Evolutionary conservation across 139 green algal species (phyloP), one percentile per base, ranked within the genome.

Genomic region (Mesotaenium endlicherianum): DNA sequence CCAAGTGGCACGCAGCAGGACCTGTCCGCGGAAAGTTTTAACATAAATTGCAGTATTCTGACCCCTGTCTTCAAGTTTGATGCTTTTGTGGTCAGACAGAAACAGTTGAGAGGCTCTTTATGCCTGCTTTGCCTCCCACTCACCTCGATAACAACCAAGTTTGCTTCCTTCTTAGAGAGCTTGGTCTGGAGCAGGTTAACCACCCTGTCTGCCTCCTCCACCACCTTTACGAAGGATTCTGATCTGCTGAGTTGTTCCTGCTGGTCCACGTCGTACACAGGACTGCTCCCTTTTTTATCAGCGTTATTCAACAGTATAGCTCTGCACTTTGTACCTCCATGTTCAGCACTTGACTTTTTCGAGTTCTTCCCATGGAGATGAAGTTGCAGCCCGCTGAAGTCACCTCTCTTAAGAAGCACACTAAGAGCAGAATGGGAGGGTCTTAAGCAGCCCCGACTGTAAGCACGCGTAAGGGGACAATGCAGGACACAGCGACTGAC

Each of bases 121-220:
- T 50, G 34, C 39, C 17, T 31, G 31, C 30, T 58, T 17, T 0
- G 67, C 50, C 26, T 34, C 50, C 50, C 50, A 64, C 20, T 64
- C 20, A 64, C 26, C 20, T 26, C 50, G 26, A 64, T 34, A 64
- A 26, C 20, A 64, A 26, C 26, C 26, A 64, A 64, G 50, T 64
- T 64, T 64, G 26, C 2, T 70, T 41, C 39, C 75, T 82, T 82
- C 26, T n/a, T 50, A 8, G 71, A 41, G 40, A 82, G 40, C 26
- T 68, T 67, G 50, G 40, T 30, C 59, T 71, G 26, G 26, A 82
- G 26, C 75, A 70, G 42, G 26, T 75, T 38, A 17, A 82, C 75
- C 1, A 41, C 26, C 44, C 43, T 82, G n/a, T 82, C 75, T 31
- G 42, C 75, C 75, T 55, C 75, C 30, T 82, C 75, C 0, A 82